Evolutionary conservation across 2,329 filamentous ascomycete genomes (phyloP).

Genomic region (Lecanicillium sp.): DNA sequence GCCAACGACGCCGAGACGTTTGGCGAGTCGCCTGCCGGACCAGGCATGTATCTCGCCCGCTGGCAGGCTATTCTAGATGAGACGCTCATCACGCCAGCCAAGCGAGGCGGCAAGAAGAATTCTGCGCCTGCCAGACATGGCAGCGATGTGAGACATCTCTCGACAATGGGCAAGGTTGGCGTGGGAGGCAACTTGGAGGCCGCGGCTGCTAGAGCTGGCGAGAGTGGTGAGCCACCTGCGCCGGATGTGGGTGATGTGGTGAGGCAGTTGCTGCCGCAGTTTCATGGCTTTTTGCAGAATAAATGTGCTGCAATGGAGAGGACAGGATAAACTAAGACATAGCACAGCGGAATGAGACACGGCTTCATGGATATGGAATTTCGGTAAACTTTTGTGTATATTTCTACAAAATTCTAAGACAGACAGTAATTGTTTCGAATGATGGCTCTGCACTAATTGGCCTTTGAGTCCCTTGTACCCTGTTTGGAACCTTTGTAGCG

Average conservation of each 20-base stretch:
- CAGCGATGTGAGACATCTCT: conserved; percentile 38
- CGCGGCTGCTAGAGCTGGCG: conserved; percentile 16
- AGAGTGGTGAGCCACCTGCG: conserved; percentile 21
- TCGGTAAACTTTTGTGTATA: too few relatives aligned
- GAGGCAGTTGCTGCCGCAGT: conserved; percentile 19
- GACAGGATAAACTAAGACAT: too few relatives aligned
- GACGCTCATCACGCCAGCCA: conserved; percentile 58
- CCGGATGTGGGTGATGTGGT: conserved; percentile 36
- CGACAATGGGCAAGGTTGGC: conserved; percentile 35
- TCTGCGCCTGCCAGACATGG: conserved; percentile 37
- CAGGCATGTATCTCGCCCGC: conserved; percentile 62
- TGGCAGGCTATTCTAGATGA: conserved; percentile 66
- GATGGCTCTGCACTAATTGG: too few relatives aligned
- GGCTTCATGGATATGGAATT: too few relatives aligned
- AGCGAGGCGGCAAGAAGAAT: conserved; percentile 30
- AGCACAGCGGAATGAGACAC: too few relatives aligned
- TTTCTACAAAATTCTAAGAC: too few relatives aligned
- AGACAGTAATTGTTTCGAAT: too few relatives aligned
- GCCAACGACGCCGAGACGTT: conserved; percentile 14
- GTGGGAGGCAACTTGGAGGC: conserved; percentile 19
- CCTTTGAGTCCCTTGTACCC: too few relatives aligned
- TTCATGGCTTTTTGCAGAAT: too few relatives aligned
- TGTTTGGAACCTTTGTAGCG: too few relatives aligned
- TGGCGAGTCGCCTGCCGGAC: conserved; percentile 41
- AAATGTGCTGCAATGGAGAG: too few relatives aligned